Base-by-base conservation (phyloP, 139 green algal species). In the Pleodorina starrii region DNA sequence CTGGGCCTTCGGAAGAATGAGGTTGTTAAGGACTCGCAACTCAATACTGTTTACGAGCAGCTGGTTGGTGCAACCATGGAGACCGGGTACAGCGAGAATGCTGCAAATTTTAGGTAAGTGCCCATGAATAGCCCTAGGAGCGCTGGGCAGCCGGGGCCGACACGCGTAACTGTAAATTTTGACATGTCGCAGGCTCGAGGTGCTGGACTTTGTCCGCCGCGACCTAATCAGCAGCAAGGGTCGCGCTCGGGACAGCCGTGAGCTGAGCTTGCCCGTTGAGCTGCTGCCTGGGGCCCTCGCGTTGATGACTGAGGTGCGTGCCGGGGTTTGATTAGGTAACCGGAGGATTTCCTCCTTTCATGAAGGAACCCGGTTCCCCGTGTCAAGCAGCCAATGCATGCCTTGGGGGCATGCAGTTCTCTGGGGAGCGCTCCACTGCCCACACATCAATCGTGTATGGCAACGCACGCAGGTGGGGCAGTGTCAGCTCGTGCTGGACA, bases 281-380 rank as follows among this genome's bases (percentile, higher is more conserved):
- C 90, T 96, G 38, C 71, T 97, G 68, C 93, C 94, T 16, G 94
- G 91, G 6, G 87, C 92, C 0, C 82, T 97, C 43, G 93, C 91
- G 1, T 74, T 97, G 25, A 85, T 97, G 71, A 87, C 93, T 19
- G 94, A 97, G 93, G 94, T 95, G 57, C 3, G 93, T 17, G n/a
- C n/a, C n/a, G n/a, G n/a, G n/a, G n/a, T n/a, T n/a, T n/a, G n/a
- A n/a, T n/a, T n/a, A n/a, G n/a, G n/a, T n/a, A n/a, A n/a, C n/a
- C n/a, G n/a, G n/a, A n/a, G n/a, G n/a, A n/a, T n/a, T n/a, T n/a
- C n/a, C n/a, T n/a, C n/a, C n/a, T n/a, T n/a, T n/a, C n/a, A n/a
- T n/a, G n/a, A n/a, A n/a, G n/a, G n/a, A n/a, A n/a, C n/a, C n/a
- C n/a, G n/a, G n/a, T n/a, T n/a, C n/a, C n/a, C n/a, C n/a, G n/a